Evolutionary conservation across 306 rosid species (phyloP).

Genomic region (Prunus salicina): DNA sequence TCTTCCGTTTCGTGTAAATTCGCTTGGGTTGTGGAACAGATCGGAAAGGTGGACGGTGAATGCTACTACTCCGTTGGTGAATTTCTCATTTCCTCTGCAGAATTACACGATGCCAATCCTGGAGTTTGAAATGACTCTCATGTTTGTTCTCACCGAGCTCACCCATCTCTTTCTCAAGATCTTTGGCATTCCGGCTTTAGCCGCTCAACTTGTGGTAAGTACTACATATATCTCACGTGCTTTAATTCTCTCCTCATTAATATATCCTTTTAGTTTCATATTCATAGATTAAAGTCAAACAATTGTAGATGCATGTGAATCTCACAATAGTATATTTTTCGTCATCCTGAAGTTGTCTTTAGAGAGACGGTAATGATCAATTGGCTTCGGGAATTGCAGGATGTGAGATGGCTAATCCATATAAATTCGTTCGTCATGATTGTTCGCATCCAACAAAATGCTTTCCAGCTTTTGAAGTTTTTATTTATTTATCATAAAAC

Average conservation of each 20-base stretch:
- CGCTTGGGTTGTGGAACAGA: conserved; percentile 27
- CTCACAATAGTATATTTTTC: not conserved
- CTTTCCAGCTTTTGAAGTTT: no score
- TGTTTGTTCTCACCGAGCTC: conserved; percentile 16
- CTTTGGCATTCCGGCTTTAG: conserved; percentile 28
- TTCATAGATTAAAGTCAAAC: no score
- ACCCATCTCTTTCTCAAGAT: conserved; percentile 21
- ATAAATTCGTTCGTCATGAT: no score
- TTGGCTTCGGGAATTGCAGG: no score
- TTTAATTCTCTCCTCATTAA: not conserved
- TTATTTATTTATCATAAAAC: no score
- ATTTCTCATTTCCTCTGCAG: conserved; percentile 4
- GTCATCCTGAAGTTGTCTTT: no score
- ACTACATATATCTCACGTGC: not conserved
- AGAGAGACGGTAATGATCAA: no score
- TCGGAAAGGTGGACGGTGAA: not conserved
- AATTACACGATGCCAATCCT: conserved; percentile 28
- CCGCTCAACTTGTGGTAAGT: conserved; percentile 35
- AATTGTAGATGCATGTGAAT: not conserved
- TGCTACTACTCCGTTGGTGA: not conserved
- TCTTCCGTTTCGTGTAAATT: conserved; percentile 1
- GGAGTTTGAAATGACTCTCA: conserved; percentile 27
- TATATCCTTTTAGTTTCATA: not conserved
- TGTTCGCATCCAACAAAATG: no score
- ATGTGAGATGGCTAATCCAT: no score